Percentiles rank a stretch among this genome's conserved stretches.
These are phyloP conservation scores for Capsicum rhomboideum DNA, from an alignment of 257 asterid genomes.

Conservation along the genomic window DNA sequence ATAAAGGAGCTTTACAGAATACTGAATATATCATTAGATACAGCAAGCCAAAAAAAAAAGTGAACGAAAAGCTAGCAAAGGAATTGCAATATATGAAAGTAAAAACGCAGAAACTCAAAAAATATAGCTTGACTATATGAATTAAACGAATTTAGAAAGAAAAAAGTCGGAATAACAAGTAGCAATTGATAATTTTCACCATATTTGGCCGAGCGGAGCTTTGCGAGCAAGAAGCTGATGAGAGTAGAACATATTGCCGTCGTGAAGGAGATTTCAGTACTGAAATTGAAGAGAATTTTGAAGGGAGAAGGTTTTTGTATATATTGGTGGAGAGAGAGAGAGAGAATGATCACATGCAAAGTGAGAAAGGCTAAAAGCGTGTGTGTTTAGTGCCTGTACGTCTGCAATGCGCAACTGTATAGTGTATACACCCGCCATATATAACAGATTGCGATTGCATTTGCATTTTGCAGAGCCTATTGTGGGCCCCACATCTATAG, in stretches of 20 bases:
- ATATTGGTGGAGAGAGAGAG: not conserved
- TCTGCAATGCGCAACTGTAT: not conserved
- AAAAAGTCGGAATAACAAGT: not conserved
- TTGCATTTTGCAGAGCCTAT: not conserved
- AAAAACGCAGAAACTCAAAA: not conserved
- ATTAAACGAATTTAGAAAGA: not conserved
- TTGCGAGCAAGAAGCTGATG: slow-evolving; percentile 13
- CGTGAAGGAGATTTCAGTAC: not conserved
- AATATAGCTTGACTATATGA: not conserved
- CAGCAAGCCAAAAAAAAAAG: not conserved
- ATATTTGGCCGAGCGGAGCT: slow-evolving; percentile 2
- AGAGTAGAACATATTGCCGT: slow-evolving; percentile 64
- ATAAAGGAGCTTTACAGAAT: not conserved
- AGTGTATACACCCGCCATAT: not conserved
- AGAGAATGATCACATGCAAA: not conserved
- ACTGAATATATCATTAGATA: not conserved
- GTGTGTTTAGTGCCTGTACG: not conserved
- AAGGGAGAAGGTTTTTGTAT: not conserved
- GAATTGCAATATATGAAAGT: not conserved
- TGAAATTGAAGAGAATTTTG: not conserved
- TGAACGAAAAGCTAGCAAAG: not conserved
- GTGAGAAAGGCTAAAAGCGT: not conserved
- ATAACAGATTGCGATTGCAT: not conserved
- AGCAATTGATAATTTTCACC: not conserved
- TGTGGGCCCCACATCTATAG: not conserved